phyloP scores from a whole-genome alignment of 257 asterid genomes.

The Striga asiatica region DNA sequence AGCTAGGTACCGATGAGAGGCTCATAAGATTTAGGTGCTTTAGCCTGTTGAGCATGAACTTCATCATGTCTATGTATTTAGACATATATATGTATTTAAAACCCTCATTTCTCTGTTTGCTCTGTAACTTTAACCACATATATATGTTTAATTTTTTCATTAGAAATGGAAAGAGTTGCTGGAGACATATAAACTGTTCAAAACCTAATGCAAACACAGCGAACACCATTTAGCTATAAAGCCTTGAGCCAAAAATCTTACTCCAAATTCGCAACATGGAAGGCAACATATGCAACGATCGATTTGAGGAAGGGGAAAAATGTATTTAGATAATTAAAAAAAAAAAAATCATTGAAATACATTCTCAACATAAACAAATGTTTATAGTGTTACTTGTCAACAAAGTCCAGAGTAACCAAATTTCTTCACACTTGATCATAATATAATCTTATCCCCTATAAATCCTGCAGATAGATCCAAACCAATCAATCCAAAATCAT shows the following conservation, averaged over 20 bases:
- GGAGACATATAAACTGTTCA: too few species aligned
- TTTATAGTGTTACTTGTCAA: neutral
- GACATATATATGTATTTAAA: too few species aligned
- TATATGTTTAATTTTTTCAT: too few species aligned
- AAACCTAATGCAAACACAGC: too few species aligned
- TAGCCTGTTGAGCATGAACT: neutral
- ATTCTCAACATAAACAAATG: constrained; percentile 1
- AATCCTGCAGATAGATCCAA: neutral
- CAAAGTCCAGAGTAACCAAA: constrained; percentile 1
- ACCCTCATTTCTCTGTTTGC: too few species aligned
- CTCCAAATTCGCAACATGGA: too few species aligned
- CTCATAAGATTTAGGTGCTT: constrained; percentile 1
- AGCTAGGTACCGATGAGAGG: neutral
- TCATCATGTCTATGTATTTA: neutral
- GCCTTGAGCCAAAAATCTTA: too few species aligned
- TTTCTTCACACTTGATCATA: neutral
- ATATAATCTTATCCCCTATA: constrained; percentile 6
- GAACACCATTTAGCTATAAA: too few species aligned
- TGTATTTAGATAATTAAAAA: neutral
- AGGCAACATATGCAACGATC: neutral
- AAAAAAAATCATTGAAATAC: neutral
- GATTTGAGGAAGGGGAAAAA: neutral
- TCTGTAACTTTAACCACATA: too few species aligned
- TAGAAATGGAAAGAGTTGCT: too few species aligned
- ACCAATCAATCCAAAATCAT: too few species aligned